Evolutionary conservation across 148 eudicot species (phyloP), one percentile per base, ranked within the genome.

Genomic region (Simmondsia chinensis): DNA sequence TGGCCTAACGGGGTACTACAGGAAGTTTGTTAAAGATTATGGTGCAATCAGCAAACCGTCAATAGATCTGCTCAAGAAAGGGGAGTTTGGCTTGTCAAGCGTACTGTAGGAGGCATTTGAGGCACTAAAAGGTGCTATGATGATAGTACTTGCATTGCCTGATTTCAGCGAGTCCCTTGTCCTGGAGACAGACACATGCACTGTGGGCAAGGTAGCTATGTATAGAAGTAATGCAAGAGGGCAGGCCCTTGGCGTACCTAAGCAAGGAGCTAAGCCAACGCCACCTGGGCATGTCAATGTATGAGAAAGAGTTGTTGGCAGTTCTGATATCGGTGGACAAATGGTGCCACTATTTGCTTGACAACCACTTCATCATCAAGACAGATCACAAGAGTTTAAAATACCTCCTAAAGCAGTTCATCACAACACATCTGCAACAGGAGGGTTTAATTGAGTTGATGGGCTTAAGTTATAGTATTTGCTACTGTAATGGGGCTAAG

Each of bases 281-380:
- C n/a, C n/a, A n/a, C n/a, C n/a, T n/a, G n/a, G n/a, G n/a, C n/a
- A n/a, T n/a, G n/a, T 48, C 38, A 2, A 32, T 39, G 3, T 48
- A 30, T 48, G 52, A 48, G 14, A 48, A 30, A 20, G 38, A 30
- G 25, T 18, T 48, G 5, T 17, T 29, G 2, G 38, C 25, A 31
- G 7, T n/a, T n/a, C n/a, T n/a, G n/a, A n/a, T n/a, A n/a, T 38
- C 14, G 0, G 52, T 30, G 24, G 6, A 48, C 10, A 48, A 48
- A n/a, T 48, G 39, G 39, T 19, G 24, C 2, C 39, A 33, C 4
- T 48, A 48, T 16, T 20, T 48, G 23, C 2, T 1, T 1, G 12
- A 22, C 2, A 1, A 18, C 0, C 25, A 19, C 7, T 35, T 35
- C 8, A 12, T 35, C 3, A 35, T 35, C 8, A 2, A 8, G 3